Percentiles rank a stretch among this genome's conserved stretches.
Evolutionary conservation across 2,329 filamentous ascomycete genomes (phyloP).

Genomic region (Spiromastix sp.): DNA sequence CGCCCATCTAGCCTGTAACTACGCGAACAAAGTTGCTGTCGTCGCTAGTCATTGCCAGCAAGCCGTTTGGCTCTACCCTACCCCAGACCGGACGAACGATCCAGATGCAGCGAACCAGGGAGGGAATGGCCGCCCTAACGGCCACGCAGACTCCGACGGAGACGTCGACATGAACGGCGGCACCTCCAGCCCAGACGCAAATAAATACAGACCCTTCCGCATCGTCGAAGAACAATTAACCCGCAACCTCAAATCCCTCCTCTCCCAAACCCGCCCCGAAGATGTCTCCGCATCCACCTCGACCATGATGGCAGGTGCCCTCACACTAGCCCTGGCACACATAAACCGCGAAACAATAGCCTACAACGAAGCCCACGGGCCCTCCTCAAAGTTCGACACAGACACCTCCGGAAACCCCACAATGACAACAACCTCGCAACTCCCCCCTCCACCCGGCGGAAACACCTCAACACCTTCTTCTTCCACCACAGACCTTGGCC

Average conservation of each 20-base stretch:
- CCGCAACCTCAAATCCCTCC: constrained; percentile 60
- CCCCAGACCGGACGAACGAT: constrained; percentile 12
- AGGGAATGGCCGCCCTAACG: neutral
- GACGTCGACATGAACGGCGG: constrained; percentile 48
- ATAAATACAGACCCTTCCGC: constrained; percentile 90
- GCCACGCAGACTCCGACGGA: constrained; percentile 25
- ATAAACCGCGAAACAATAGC: constrained; percentile 72
- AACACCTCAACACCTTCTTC: constrained; percentile 30
- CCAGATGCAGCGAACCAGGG: neutral
- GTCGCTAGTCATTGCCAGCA: constrained; percentile 81
- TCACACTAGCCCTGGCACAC: constrained; percentile 80
- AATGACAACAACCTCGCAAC: constrained; percentile 10
- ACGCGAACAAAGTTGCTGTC: constrained; percentile 84
- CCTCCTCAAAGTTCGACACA: constrained; percentile 20
- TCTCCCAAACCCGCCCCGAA: constrained; percentile 56
- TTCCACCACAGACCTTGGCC: constrained; percentile 22
- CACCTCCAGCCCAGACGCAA: constrained; percentile 31
- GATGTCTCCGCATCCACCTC: constrained; percentile 56
- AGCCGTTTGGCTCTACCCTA: constrained; percentile 82
- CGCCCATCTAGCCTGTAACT: constrained; percentile 87
- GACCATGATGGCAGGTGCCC: constrained; percentile 80
- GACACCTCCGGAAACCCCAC: constrained; percentile 28
- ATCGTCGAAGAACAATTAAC: constrained; percentile 75
- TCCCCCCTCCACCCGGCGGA: constrained; percentile 10
- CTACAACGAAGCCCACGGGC: constrained; percentile 48